Conservation (phyloP, 2,329 filamentous ascomycete species). For the Byssothecium circinans region DNA sequence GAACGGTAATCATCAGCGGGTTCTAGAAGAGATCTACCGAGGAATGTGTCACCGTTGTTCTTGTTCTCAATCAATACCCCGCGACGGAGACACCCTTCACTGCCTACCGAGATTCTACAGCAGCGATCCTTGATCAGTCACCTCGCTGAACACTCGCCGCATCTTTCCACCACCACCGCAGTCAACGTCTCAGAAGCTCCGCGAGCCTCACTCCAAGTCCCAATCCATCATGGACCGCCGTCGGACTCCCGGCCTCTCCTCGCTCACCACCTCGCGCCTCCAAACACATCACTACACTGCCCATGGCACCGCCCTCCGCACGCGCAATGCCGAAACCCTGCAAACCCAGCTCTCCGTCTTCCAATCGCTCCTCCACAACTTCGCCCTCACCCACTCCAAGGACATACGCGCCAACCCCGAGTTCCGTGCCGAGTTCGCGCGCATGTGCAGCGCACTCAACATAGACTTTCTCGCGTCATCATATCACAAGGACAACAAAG, state of each 20-base stretch:
- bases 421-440: constrained; percentile 95
- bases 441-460: constrained; percentile 97
- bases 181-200: not conserved
- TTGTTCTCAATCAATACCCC: too few species aligned
- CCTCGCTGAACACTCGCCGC: too few species aligned
- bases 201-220: too few species aligned
- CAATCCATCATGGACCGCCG: constrained; percentile 53
- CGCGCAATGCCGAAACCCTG: constrained; percentile 79
- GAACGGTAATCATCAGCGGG: not conserved
- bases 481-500: constrained; percentile 48
- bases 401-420: constrained; percentile 94
- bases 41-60: not conserved
- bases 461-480: constrained; percentile 80
- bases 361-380: constrained; percentile 91
- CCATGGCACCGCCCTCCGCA: constrained; percentile 85
- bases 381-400: constrained; percentile 89
- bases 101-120: too few species aligned
- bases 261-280: constrained; percentile 60
- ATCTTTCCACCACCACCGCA: not conserved
- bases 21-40: not conserved
- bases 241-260: constrained; percentile 84
- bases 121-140: too few species aligned
- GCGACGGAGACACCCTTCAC: not conserved
- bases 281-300: constrained; percentile 87
- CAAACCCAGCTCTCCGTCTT: constrained; percentile 95